These are phyloP conservation scores for Globisporangium iwayamae DNA, from an alignment of 352 stramenopile species.

Conservation along the genomic window DNA sequence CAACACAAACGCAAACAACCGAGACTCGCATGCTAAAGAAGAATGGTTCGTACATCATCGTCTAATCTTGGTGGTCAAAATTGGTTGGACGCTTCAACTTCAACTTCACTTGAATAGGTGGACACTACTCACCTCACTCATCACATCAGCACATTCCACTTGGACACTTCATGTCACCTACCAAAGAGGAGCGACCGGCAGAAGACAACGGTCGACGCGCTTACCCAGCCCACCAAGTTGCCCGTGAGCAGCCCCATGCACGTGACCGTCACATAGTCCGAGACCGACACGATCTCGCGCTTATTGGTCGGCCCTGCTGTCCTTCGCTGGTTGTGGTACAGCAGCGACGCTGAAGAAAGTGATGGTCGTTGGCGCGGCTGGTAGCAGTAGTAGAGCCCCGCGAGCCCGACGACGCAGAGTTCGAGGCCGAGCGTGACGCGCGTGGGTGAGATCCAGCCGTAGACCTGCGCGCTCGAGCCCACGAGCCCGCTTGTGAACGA, in stretches of 20 bases:
- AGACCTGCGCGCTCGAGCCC: conserved; percentile 35
- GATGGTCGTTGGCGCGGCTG: conserved; percentile 9
- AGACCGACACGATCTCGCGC: conserved; percentile 58
- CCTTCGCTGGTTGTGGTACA: conserved; percentile 14
- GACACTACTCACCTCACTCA: no score
- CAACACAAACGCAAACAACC: neutral
- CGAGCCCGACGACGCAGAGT: conserved; percentile 47
- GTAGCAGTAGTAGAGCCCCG: conserved; percentile 63
- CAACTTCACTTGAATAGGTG: neutral
- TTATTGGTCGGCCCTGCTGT: conserved; percentile 12
- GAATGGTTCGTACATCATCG: neutral
- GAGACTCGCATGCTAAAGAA: neutral
- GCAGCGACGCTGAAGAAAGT: neutral
- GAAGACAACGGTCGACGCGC: conserved; percentile 47
- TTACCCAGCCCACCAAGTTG: conserved; percentile 60
- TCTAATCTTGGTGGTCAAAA: neutral
- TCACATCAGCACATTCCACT: neutral
- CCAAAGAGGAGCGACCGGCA: conserved; percentile 51
- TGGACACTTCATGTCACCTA: conserved; percentile 7
- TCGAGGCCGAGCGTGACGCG: conserved; percentile 31
- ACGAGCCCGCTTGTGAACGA: conserved; percentile 54
- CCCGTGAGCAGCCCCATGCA: conserved; percentile 53
- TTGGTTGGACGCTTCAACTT: neutral
- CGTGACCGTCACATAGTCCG: conserved; percentile 67
- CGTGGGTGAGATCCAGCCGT: conserved; percentile 30